Base-by-base conservation (phyloP, 2,329 filamentous ascomycete species). In the Dothideomycetes sp. region DNA sequence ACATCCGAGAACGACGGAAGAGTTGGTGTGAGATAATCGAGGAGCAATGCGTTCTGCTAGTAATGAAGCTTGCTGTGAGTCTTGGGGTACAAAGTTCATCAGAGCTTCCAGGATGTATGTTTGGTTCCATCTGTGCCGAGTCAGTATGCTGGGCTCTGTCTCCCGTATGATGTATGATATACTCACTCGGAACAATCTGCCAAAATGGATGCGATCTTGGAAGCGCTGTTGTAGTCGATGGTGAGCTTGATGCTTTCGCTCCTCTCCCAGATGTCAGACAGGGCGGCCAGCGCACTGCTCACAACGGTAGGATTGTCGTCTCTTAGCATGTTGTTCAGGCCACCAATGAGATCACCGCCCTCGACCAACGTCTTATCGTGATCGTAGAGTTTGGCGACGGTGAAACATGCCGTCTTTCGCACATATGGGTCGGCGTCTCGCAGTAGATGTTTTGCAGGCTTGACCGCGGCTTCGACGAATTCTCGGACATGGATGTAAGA, bases 281-380 rank as follows among this genome's bases (percentile, higher is more conserved):
- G 61, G 27, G 84, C 74, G 18, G 91, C 89, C 46, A 98, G 64
- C 5, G 93, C 88, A 57, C 88, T 95, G 9, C 91, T 89, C 16
- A 98, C 89, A 3, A 98, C 91, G 0, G 91, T 98, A 0, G 91
- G 89, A 55, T 98, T 98, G 59, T 96, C 89, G 52, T 98, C 91
- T 54, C 87, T 78, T 41, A 98, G 66, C 68, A 98, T 81, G 32
- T 75, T 70, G 61, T 98, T 98, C 34, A 98, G 70, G 46, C 81
- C 75, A 55, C 95, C 88, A 51, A 98, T 96, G 37, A 98, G 69
- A 58, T 94, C 87, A 14, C 88, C 94, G 34, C 69, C 72, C 64
- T 98, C 91, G 4, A 98, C 87, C 64, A 94, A 77, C 51, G 82
- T 75, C 58, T 80, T 79, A 62, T 98, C 89, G 56, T 98, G 91